Evolutionary conservation across 352 stramenopile genomes (phyloP).

Genomic region (Globisporangium polare): DNA sequence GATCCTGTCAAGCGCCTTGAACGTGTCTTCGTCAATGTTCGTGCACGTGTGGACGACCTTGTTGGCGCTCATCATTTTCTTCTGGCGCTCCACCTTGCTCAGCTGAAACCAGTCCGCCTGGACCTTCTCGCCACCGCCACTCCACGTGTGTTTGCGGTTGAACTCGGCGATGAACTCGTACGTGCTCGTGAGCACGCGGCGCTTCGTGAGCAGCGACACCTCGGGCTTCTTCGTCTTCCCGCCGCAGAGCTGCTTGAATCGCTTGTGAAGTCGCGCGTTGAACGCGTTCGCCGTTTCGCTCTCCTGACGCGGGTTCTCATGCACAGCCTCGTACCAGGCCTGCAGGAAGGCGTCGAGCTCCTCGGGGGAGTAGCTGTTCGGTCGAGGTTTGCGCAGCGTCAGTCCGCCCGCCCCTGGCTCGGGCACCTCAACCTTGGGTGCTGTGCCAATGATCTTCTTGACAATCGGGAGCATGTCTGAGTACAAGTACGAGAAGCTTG

Average conservation of each 20-base stretch:
- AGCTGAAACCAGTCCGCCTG: conserved; percentile 9
- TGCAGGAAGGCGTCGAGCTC: conserved; percentile 11
- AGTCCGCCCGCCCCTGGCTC: background rate
- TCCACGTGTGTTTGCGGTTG: background rate
- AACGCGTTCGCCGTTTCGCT: conserved; percentile 5
- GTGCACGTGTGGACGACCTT: conserved; percentile 3
- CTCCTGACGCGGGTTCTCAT: background rate
- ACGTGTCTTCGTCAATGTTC: conserved; percentile 9
- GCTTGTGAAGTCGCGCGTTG: conserved; percentile 6
- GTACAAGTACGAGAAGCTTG: conserved; percentile 17
- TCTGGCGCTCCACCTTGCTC: conserved; percentile 1
- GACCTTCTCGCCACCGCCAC: background rate
- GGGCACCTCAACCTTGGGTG: background rate
- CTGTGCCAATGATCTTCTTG: conserved; percentile 8
- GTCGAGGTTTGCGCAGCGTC: conserved; percentile 1
- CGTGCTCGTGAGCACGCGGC: conserved; percentile 11
- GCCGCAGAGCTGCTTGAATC: conserved; percentile 9
- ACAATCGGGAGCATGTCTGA: conserved; percentile 11
- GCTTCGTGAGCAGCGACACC: conserved; percentile 14
- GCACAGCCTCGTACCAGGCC: conserved; percentile 8
- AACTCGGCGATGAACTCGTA: conserved; percentile 15
- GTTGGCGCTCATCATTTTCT: conserved; percentile 5
- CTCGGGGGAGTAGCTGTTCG: conserved; percentile 10
- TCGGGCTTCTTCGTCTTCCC: conserved; percentile 11
- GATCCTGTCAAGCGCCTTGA: background rate